These are phyloP conservation scores for Cladosporium sp. DNA, from an alignment of 2,329 filamentous ascomycete species.

Conservation along the genomic window DNA sequence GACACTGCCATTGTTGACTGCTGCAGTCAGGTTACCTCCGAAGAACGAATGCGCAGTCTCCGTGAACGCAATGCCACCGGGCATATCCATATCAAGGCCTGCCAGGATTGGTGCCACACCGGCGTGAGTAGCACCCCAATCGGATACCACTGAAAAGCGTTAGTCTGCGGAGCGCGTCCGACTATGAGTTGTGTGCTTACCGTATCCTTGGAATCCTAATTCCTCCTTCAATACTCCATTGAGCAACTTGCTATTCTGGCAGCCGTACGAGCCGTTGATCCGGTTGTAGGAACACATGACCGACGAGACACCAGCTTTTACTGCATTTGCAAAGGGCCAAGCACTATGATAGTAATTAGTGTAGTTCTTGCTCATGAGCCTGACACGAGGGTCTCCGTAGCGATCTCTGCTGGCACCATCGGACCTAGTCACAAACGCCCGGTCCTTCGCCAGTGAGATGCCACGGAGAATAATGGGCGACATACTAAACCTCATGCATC, in stretches of 20 bases:
- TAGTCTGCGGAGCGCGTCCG: background rate
- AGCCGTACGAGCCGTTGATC: constrained; percentile 69
- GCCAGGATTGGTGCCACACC: constrained; percentile 43
- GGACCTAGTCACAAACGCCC: background rate
- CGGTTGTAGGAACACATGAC: constrained; percentile 49
- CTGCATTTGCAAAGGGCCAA: constrained; percentile 38
- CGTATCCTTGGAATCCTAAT: constrained; percentile 68
- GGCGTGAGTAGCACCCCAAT: constrained; percentile 60
- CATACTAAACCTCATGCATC: constrained; percentile 58
- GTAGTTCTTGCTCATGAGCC: background rate
- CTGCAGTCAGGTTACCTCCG: constrained; percentile 44
- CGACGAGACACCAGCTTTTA: constrained; percentile 33
- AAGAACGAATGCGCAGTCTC: constrained; percentile 28
- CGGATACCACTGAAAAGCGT: constrained; percentile 67
- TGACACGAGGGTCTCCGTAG: background rate
- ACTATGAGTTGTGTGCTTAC: background rate
- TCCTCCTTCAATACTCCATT: constrained; percentile 73
- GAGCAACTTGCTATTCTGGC: constrained; percentile 63
- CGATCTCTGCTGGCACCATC: background rate
- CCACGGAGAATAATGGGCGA: background rate
- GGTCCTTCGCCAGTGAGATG: background rate
- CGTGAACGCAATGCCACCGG: constrained; percentile 36
- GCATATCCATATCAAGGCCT: constrained; percentile 66
- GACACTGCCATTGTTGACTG: constrained; percentile 59
- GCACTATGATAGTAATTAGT: background rate